A percentile compares a stretch with the other conserved stretches of the same genome.
Evolutionary conservation across 2,329 filamentous ascomycete species (phyloP).

Genomic region (Colletotrichum sp.): DNA sequence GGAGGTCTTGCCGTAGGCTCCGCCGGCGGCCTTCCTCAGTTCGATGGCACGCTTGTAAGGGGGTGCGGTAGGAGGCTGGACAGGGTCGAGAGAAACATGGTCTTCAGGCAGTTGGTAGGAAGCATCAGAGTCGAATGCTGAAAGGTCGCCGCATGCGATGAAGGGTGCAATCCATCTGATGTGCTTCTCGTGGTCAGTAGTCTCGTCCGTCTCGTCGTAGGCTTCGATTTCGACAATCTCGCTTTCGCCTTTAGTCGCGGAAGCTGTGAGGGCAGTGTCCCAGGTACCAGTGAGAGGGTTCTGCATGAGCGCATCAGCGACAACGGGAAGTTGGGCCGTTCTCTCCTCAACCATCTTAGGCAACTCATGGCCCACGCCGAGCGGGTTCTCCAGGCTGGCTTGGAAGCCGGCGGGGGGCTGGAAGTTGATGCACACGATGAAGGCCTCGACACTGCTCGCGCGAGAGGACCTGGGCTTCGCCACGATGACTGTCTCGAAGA

Average conservation of each 20-base stretch:
- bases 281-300: slow-evolving; percentile 50
- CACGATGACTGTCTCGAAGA: slow-evolving; percentile 86
- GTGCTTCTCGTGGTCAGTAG: slow-evolving; percentile 38
- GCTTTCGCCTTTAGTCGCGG: neutral
- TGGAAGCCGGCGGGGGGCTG: slow-evolving; percentile 77
- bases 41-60: slow-evolving; percentile 93
- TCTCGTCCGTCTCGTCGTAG: slow-evolving; percentile 30
- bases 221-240: slow-evolving; percentile 28
- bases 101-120: slow-evolving; percentile 89
- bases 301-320: slow-evolving; percentile 50
- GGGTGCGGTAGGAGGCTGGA: slow-evolving; percentile 94
- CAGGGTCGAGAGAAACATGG: slow-evolving; percentile 84
- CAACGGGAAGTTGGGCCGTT: slow-evolving; percentile 42
- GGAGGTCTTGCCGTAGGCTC: slow-evolving; percentile 76
- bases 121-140: slow-evolving; percentile 93
- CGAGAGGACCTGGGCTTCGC: slow-evolving; percentile 93
- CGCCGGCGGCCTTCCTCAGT: slow-evolving; percentile 76
- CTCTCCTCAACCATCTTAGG: slow-evolving; percentile 53
- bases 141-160: slow-evolving; percentile 95
- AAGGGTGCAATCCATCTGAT: slow-evolving; percentile 91
- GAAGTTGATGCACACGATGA: slow-evolving; percentile 94
- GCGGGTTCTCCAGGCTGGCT: slow-evolving; percentile 76
- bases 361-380: slow-evolving; percentile 68
- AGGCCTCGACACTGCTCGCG: slow-evolving; percentile 96
- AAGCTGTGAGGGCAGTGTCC: slow-evolving; percentile 27